Conservation (phyloP, 176 grass and related monocot genomes). For the Oryza glaberrima region DNA sequence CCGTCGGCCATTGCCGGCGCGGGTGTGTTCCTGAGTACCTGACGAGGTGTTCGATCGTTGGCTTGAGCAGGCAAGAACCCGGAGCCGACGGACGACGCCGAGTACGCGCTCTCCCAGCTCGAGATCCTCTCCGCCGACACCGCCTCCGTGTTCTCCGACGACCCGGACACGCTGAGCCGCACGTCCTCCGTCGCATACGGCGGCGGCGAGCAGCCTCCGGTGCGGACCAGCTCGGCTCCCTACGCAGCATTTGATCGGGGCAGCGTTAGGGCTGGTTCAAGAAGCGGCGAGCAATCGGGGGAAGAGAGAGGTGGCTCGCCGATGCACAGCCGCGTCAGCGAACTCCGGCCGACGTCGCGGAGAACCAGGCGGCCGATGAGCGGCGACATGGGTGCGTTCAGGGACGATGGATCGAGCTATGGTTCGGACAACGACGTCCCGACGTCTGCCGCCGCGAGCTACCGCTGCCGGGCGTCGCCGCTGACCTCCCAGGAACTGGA, state of each 20-base stretch:
- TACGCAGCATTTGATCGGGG: background rate
- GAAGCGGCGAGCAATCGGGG: slow-evolving; percentile 2
- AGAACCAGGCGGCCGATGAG: slow-evolving; percentile 41
- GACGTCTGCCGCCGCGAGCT: background rate
- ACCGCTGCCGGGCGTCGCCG: slow-evolving; percentile 36
- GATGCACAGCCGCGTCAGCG: slow-evolving; percentile 28
- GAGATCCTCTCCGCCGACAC: slow-evolving; percentile 64
- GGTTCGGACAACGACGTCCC: slow-evolving; percentile 35
- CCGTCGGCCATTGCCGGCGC: background rate
- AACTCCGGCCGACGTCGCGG: slow-evolving; percentile 52
- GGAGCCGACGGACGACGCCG: slow-evolving; percentile 45
- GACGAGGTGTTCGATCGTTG: background rate
- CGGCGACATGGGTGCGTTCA: slow-evolving; percentile 3
- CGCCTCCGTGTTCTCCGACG: slow-evolving; percentile 54
- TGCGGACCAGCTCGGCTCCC: slow-evolving; percentile 8
- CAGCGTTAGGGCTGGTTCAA: slow-evolving; percentile 27
- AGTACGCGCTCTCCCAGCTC: slow-evolving; percentile 56
- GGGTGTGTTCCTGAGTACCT: background rate
- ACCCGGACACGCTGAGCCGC: background rate
- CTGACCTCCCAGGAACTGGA: slow-evolving; percentile 49
- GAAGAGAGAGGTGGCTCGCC: slow-evolving; percentile 1
- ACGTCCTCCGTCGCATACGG: background rate
- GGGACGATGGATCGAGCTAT: background rate
- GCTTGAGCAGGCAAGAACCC: slow-evolving; percentile 54
- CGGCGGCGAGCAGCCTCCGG: background rate